Evolutionary conservation across 306 rosid species (phyloP).

Genomic region (Cicer chorassanicum): DNA sequence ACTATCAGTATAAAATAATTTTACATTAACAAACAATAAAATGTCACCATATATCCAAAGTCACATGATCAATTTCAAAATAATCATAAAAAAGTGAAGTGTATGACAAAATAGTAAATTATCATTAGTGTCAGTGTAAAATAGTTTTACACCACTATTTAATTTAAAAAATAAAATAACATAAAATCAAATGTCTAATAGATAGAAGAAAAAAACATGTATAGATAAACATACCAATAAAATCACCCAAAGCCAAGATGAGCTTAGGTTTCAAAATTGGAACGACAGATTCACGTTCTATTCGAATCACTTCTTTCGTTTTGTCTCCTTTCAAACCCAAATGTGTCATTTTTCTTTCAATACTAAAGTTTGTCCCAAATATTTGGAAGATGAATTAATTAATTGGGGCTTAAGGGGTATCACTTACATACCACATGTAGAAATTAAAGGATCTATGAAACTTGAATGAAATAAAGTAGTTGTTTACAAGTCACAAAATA

Average conservation of each 20-base stretch:
- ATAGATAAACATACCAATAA: conserved; percentile 60
- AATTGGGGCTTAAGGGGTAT: neutral
- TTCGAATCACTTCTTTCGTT: conserved; percentile 66
- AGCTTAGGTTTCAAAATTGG: conserved; percentile 80
- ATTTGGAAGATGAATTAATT: conserved; percentile 26
- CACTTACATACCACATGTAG: neutral
- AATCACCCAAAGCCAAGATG: conserved; percentile 74
- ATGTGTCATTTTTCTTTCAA: conserved; percentile 32
- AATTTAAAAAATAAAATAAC: too few species aligned
- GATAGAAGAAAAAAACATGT: neutral
- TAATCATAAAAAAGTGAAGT: too few species aligned
- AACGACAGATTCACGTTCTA: conserved; percentile 88
- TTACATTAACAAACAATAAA: too few species aligned
- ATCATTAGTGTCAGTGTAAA: too few species aligned
- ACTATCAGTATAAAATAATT: too few species aligned
- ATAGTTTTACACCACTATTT: too few species aligned
- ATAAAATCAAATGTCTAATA: neutral
- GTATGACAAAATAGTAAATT: too few species aligned
- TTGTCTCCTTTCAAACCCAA: conserved; percentile 21
- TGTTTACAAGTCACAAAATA: conserved; percentile 18
- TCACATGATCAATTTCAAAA: too few species aligned
- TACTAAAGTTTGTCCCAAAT: neutral
- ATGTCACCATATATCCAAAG: too few species aligned
- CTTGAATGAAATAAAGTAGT: conserved; percentile 26
- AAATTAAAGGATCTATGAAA: conserved; percentile 17